Percentiles rank a stretch among this genome's conserved stretches.
Conservation (phyloP, 2,329 filamentous ascomycete species). For the Sordariomycetes sp. region DNA sequence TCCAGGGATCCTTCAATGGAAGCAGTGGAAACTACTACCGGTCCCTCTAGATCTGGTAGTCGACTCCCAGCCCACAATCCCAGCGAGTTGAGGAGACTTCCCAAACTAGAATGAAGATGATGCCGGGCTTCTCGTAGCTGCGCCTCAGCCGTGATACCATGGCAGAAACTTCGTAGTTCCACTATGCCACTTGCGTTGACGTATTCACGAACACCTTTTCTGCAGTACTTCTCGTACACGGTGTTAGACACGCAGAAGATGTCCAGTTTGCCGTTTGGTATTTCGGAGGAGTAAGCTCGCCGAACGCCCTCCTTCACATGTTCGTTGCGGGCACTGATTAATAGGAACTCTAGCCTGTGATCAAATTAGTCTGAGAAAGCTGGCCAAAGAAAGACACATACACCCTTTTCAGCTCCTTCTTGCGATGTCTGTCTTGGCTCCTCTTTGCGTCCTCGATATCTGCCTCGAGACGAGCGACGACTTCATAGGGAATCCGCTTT, state of each 20-base stretch:
- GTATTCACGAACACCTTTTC: slow-evolving; percentile 15
- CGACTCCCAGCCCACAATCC: slow-evolving; percentile 14
- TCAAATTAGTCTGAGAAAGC: slow-evolving; percentile 2
- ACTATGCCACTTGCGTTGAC: slow-evolving; percentile 20
- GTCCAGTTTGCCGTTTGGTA: slow-evolving; percentile 12
- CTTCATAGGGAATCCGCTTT: slow-evolving; percentile 9
- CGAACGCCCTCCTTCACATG: slow-evolving; percentile 17
- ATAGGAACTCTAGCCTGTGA: slow-evolving; percentile 14
- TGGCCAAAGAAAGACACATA: slow-evolving; percentile 2
- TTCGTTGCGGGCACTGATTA: slow-evolving; percentile 18
- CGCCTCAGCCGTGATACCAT: slow-evolving; percentile 19
- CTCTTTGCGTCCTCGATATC: slow-evolving; percentile 15
- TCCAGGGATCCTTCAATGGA: slow-evolving; percentile 1
- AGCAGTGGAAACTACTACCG: not conserved
- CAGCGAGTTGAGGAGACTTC: slow-evolving; percentile 16
- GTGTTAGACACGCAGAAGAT: slow-evolving; percentile 26
- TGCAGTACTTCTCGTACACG: slow-evolving; percentile 20
- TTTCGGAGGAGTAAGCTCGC: slow-evolving; percentile 13
- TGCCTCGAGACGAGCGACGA: slow-evolving; percentile 14
- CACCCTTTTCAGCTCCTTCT: slow-evolving; percentile 15
- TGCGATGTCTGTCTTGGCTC: slow-evolving; percentile 9
- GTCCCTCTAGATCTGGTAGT: not conserved
- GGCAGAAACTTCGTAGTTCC: slow-evolving; percentile 20
- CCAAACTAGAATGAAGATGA: slow-evolving; percentile 15
- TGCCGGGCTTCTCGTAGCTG: slow-evolving; percentile 18